Evolutionary conservation across 1,284 basidiomycete species (phyloP).

Genomic region (Calocybe gambosa): DNA sequence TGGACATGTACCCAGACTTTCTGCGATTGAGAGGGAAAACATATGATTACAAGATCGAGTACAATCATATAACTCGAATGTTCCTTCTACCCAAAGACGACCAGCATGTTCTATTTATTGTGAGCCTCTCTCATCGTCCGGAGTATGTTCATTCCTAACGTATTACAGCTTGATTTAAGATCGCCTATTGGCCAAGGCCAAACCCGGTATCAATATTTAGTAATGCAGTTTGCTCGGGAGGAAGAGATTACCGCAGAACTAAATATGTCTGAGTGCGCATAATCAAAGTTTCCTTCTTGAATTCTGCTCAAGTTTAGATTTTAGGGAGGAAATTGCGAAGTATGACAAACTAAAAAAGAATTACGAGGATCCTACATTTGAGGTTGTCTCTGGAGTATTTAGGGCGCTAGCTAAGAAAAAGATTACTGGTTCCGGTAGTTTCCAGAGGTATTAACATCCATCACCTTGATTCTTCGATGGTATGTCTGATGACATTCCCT

Average conservation of each 20-base stretch:
- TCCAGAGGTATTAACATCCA: conserved; percentile 62
- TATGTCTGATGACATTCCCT: conserved; percentile 2
- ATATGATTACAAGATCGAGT: conserved; percentile 98
- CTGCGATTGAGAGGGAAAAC: conserved; percentile 94
- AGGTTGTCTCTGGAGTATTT: conserved; percentile 94
- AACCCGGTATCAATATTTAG: conserved; percentile 95
- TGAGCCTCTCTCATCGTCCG: conserved; percentile 33
- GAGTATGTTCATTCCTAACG: not conserved
- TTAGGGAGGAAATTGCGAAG: conserved; percentile 65
- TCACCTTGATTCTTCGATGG: not conserved
- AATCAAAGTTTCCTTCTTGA: conserved; percentile 10
- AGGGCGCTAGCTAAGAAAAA: conserved; percentile 89
- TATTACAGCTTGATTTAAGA: conserved; percentile 71
- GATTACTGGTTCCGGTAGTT: conserved; percentile 80
- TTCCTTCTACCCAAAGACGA: conserved; percentile 98
- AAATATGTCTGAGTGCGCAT: conserved; percentile 83
- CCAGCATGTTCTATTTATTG: conserved; percentile 92
- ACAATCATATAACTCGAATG: conserved; percentile 82
- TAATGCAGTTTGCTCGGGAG: conserved; percentile 95
- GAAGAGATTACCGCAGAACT: conserved; percentile 97
- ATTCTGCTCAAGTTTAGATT: not conserved
- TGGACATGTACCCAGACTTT: conserved; percentile 97
- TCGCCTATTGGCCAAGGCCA: conserved; percentile 97
- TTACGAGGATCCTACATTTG: conserved; percentile 91
- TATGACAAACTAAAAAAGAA: conserved; percentile 86